These are phyloP conservation scores for Bothia castanella DNA, from an alignment of 1,284 basidiomycete species.

Conservation along the genomic window DNA sequence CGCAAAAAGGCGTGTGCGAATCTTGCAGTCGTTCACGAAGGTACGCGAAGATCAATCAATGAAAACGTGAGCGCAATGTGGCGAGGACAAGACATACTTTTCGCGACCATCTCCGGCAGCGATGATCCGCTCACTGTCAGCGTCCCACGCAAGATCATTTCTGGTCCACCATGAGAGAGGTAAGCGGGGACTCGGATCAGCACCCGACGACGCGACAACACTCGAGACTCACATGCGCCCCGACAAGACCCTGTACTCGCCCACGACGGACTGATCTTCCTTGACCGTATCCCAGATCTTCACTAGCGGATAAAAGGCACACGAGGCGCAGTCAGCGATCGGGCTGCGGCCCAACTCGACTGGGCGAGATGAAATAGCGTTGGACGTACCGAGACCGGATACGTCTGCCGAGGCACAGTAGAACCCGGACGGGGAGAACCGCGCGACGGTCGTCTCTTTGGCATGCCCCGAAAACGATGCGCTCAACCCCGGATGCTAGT, in stretches of 20 bases:
- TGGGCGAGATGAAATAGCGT: not conserved
- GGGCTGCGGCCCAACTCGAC: not conserved
- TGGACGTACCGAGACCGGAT: conserved; percentile 64
- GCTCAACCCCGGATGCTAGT: conserved; percentile 51
- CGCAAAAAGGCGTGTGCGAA: conserved; percentile 88
- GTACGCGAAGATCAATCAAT: not conserved
- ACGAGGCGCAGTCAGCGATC: not conserved
- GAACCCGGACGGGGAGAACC: conserved; percentile 91
- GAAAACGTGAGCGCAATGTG: not conserved
- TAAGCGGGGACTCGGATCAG: not conserved
- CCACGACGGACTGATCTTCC: conserved; percentile 82
- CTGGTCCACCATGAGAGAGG: conserved; percentile 34
- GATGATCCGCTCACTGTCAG: conserved; percentile 93
- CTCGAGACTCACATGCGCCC: conserved; percentile 68
- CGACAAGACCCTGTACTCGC: conserved; percentile 78
- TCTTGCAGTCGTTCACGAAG: conserved; percentile 41
- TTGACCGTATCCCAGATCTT: conserved; percentile 93
- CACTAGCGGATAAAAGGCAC: conserved; percentile 42
- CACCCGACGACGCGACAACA: not conserved
- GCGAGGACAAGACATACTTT: conserved; percentile 48
- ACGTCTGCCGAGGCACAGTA: conserved; percentile 91
- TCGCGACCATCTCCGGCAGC: conserved; percentile 95
- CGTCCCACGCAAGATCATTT: conserved; percentile 95
- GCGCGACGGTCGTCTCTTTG: conserved; percentile 83
- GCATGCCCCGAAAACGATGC: conserved; percentile 76